Evolutionary conservation across 108 stramenopile species (phyloP).

Genomic region (Nitzschia inconspicua): DNA sequence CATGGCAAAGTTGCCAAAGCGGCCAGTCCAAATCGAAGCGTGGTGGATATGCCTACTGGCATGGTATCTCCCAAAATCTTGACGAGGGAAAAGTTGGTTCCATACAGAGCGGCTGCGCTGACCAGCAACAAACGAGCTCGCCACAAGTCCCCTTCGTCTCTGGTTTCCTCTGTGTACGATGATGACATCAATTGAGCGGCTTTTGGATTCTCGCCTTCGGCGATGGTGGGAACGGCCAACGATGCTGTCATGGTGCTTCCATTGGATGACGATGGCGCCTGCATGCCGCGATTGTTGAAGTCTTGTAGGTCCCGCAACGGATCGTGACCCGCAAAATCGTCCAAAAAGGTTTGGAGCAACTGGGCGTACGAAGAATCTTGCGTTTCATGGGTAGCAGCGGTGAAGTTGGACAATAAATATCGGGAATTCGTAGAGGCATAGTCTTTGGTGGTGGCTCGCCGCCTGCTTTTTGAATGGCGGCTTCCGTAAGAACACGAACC

Average conservation of each 20-base stretch:
- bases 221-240: not conserved
- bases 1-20: constrained; percentile 63
- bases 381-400: too few species aligned
- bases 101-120: constrained; percentile 70
- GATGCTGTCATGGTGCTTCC: not conserved
- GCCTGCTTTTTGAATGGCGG: too few species aligned
- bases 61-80: constrained; percentile 63
- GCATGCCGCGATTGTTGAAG: not conserved
- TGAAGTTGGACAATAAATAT: too few species aligned
- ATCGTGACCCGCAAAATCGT: too few species aligned
- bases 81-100: constrained; percentile 82
- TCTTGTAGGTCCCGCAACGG: not conserved
- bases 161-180: too few species aligned
- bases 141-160: not conserved
- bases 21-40: constrained; percentile 74
- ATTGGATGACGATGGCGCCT: not conserved
- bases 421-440: too few species aligned
- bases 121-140: constrained; percentile 57
- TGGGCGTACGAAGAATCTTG: too few species aligned
- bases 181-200: too few species aligned
- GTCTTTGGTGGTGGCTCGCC: too few species aligned
- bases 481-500: too few species aligned
- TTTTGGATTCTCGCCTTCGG: too few species aligned
- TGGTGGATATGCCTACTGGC: constrained; percentile 55
- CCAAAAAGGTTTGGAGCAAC: too few species aligned